Base-by-base conservation (phyloP, 2,329 filamentous ascomycete species). In the Colletotrichum limetticola region DNA sequence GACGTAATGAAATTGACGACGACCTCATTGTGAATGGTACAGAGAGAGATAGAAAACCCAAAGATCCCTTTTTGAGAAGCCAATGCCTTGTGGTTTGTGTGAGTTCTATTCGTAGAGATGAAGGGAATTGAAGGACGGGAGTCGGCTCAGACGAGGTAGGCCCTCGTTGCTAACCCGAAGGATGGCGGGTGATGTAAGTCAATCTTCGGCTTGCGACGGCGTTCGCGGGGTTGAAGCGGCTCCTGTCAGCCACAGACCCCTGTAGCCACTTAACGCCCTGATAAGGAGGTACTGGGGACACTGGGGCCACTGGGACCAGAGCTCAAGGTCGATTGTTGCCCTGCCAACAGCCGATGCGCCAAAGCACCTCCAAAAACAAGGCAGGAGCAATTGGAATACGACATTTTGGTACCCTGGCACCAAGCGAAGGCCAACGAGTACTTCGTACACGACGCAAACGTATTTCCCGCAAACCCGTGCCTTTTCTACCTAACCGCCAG, bases 281-380 rank as follows among this genome's bases (percentile, higher is more conserved):
- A 81, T 79, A 76, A 79, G 71, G 12, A 22, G 32, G 11, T 35
- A 35, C 32, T 12, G 32, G 11, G 16, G 16, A 19, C 16, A 42
- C 37, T 42, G 37, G 37, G 37, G 37, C 37, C 37, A 2, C 37
- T 19, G 37, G 16, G 37, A 6, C 16, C 24, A 4, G 37, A 32
- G n/a, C 11, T 35, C 22, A 19, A 19, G 22, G 22, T 35, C 35
- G 82, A 83, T 82, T 77, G 84, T 86, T 85, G 83, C 80, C 80
- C 75, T 63, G 83, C 75, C 84, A 84, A 86, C 84, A 74, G 69
- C 73, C 67, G 69, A 76, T 67, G 24, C 46, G 72, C 74, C 77
- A 77, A 77, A 74, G 61, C 56, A 61, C 65, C 63, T 60, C 76
- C 76, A 75, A 78, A 42, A 68, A 72, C 73, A 75, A 42, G 73